Evolutionary conservation across 331 rosid genomes (phyloP).

Genomic region (Cydonia oblonga): DNA sequence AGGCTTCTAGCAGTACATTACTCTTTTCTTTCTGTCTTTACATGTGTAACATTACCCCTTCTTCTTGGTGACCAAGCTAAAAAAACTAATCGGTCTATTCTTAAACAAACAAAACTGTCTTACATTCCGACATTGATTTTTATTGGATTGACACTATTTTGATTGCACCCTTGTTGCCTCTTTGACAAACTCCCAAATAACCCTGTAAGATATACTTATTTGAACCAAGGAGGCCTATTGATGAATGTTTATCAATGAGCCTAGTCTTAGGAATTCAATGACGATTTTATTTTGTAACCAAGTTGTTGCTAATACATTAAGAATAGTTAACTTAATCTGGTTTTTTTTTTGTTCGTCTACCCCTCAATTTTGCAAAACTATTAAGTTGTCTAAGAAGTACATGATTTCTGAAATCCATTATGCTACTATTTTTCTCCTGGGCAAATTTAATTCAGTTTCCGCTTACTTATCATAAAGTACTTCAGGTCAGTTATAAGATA

Average conservation of each 20-base stretch:
- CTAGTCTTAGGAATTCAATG: background rate
- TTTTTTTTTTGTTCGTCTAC: no score
- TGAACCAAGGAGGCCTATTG: background rate
- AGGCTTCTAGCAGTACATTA: background rate
- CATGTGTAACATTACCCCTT: background rate
- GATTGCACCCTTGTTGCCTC: background rate
- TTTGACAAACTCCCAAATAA: background rate
- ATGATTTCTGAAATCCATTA: background rate
- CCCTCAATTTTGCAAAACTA: no score
- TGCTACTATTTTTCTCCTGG: background rate
- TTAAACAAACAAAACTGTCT: background rate
- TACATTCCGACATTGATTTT: background rate
- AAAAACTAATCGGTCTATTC: background rate
- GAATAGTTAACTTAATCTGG: no score
- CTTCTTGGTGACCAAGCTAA: background rate
- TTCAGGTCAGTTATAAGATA: no score
- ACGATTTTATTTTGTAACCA: background rate
- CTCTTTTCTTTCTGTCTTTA: background rate
- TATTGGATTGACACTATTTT: background rate
- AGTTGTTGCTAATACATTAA: background rate
- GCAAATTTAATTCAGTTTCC: background rate
- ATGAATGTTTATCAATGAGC: background rate
- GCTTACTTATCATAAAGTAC: background rate
- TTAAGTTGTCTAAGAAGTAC: background rate
- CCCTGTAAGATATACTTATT: background rate